phyloP scores from a whole-genome alignment of 306 rosid genomes.

The Lablab purpureus region DNA sequence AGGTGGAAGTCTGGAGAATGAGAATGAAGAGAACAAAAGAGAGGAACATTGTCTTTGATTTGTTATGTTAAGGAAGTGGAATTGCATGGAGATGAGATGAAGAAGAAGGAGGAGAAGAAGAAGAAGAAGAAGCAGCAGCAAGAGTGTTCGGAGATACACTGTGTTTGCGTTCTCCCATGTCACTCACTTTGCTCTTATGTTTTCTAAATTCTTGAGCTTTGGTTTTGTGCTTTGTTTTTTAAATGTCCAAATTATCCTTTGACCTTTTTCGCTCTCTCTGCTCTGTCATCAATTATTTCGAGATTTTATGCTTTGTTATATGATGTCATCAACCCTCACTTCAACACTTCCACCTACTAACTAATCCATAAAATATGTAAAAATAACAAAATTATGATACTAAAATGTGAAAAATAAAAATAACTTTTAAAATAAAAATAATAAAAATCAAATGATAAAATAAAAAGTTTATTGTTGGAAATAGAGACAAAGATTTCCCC shows the following conservation, averaged over 20 bases:
- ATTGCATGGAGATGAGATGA: background rate
- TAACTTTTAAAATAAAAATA: too few relatives aligned
- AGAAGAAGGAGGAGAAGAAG: background rate
- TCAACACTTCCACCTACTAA: too few relatives aligned
- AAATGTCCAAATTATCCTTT: slow-evolving; percentile 33
- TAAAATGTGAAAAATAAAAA: too few relatives aligned
- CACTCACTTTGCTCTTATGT: background rate
- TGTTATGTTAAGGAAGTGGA: background rate
- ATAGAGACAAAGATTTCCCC: background rate
- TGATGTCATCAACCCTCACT: background rate
- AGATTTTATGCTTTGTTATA: too few relatives aligned
- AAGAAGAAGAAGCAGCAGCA: background rate
- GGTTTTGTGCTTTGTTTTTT: background rate
- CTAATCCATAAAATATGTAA: too few relatives aligned
- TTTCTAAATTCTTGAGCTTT: background rate
- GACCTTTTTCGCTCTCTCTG: background rate
- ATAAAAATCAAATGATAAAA: too few relatives aligned
- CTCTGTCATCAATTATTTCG: background rate
- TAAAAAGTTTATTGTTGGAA: background rate
- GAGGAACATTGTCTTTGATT: slow-evolving; percentile 24
- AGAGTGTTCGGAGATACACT: background rate
- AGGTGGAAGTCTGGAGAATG: background rate
- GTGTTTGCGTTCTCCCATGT: background rate
- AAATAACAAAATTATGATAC: too few relatives aligned
- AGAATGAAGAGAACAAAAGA: background rate